These are phyloP conservation scores for Butyriboletus loyo DNA, from an alignment of 768 basidiomycete species.

Conservation along the genomic window DNA sequence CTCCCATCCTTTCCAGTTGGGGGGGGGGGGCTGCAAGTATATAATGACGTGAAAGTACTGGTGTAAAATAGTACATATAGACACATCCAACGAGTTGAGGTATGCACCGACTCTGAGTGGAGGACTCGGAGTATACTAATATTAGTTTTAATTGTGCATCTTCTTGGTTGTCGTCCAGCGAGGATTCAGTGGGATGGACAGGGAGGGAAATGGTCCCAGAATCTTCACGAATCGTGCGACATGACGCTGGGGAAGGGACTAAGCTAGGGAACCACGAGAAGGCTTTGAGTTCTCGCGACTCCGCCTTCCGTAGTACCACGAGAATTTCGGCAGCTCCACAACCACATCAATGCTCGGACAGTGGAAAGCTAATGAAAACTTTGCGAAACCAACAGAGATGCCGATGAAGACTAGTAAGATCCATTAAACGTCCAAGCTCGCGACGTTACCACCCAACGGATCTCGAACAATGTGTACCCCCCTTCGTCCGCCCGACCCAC, in stretches of 20 bases:
- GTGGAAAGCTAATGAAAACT: too few species aligned
- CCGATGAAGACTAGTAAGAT: not conserved
- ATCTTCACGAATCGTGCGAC: not conserved
- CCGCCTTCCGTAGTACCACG: too few species aligned
- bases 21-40: too few species aligned
- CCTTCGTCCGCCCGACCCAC: constrained; percentile 68
- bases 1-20: too few species aligned
- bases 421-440: not conserved
- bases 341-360: too few species aligned
- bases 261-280: not conserved
- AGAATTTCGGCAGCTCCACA: not conserved
- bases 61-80: constrained; percentile 7
- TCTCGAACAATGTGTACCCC: constrained; percentile 65
- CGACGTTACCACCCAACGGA: constrained; percentile 47
- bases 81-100: too few species aligned
- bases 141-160: too few species aligned
- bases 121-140: too few species aligned
- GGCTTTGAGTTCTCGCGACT: not conserved
- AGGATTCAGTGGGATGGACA: not conserved
- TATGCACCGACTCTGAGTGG: too few species aligned
- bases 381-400: not conserved
- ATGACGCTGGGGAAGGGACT: not conserved
- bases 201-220: too few species aligned
- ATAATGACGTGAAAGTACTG: not conserved
- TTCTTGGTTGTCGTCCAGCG: not conserved